These are phyloP conservation scores for Corylus americana DNA, from an alignment of 306 rosid species.

Conservation along the genomic window DNA sequence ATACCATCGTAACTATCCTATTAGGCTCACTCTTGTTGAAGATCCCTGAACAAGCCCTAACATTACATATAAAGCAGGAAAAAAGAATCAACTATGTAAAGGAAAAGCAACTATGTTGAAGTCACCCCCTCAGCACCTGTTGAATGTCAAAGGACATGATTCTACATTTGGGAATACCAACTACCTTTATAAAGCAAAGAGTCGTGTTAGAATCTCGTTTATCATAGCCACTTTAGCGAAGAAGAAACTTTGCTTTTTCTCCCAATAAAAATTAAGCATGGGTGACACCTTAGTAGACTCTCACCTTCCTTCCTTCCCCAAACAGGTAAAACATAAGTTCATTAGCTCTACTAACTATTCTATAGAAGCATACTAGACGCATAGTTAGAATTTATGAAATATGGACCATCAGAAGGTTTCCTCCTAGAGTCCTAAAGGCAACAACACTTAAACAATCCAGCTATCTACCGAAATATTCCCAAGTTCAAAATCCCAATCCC, in stretches of 20 bases:
- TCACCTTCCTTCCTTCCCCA: not conserved
- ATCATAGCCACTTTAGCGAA: not conserved
- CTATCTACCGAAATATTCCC: not conserved
- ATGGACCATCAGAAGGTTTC: not conserved
- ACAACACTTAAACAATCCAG: not conserved
- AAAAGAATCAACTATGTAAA: not conserved
- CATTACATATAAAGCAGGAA: not conserved
- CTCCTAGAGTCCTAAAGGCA: not conserved
- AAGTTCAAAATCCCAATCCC: not conserved
- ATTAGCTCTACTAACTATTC: not conserved
- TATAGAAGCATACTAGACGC: not conserved
- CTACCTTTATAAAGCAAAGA: not conserved
- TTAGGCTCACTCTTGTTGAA: not conserved
- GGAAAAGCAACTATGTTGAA: not conserved
- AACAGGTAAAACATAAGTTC: not conserved
- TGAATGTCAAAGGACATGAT: not conserved
- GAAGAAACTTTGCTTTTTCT: not conserved
- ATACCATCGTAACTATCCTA: not conserved
- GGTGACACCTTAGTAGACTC: not conserved
- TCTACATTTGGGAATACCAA: not conserved
- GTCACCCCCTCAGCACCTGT: not conserved
- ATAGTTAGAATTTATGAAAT: too few relatives aligned
- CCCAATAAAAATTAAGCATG: not conserved
- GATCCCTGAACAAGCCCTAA: not conserved
- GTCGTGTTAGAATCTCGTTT: not conserved